A percentile compares a stretch with the other conserved stretches of the same genome.
Conservation (phyloP, 202 grass and related monocot species). For the Hordeum pubiflorum region DNA sequence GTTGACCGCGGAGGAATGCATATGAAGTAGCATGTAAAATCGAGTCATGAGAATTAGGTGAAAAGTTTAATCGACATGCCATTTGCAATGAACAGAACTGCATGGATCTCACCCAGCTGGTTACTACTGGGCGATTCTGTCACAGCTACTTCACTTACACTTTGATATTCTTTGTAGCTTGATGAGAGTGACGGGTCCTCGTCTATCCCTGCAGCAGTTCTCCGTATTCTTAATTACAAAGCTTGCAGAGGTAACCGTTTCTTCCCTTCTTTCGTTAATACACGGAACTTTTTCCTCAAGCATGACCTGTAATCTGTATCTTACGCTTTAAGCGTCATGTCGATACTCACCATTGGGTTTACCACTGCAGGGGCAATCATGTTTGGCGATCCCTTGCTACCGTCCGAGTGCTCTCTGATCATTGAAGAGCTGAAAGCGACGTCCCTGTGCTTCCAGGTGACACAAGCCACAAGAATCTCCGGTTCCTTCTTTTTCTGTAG, state of each 20-base stretch:
- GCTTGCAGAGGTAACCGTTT: constrained; percentile 71
- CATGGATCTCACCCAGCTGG: not conserved
- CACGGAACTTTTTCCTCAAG: not conserved
- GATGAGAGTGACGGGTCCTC: constrained; percentile 79
- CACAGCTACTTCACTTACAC: constrained; percentile 7
- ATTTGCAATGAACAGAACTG: not conserved
- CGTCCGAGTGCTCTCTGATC: constrained; percentile 82
- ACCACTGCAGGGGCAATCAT: constrained; percentile 72
- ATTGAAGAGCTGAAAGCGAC: constrained; percentile 89
- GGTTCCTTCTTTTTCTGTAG: not conserved
- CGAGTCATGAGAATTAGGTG: not conserved
- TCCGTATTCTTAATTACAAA: constrained; percentile 85
- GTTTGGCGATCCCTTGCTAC: constrained; percentile 89
- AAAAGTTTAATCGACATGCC: not conserved
- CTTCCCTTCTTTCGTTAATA: not conserved
- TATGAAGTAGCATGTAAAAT: not conserved
- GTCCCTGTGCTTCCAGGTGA: constrained; percentile 90
- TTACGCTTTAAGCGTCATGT: not conserved
- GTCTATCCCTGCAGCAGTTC: constrained; percentile 65
- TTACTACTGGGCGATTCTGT: not conserved
- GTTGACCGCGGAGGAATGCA: not conserved
- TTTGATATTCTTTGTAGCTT: constrained; percentile 48
- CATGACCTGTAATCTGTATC: not conserved
- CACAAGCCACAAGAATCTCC: not conserved
- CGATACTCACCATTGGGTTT: constrained; percentile 6